Percentiles rank a stretch among this genome's conserved stretches.
These are phyloP conservation scores for Calcarisporium arbuscula DNA, from an alignment of 2,329 filamentous ascomycete genomes.

Conservation along the genomic window DNA sequence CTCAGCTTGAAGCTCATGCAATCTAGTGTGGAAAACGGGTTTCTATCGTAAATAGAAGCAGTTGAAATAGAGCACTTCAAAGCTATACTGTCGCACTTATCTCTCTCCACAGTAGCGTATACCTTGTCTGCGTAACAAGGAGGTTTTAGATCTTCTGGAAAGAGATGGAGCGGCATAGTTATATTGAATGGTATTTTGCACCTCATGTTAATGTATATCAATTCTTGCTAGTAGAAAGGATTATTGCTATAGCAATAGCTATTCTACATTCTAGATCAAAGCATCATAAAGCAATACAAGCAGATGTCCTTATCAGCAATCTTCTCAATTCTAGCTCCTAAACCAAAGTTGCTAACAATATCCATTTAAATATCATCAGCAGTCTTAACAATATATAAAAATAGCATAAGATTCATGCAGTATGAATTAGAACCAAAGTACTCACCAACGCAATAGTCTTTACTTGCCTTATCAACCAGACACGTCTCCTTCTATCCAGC, in stretches of 20 bases:
- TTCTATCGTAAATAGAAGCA: neutral
- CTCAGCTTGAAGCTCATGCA: neutral
- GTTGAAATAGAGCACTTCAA: neutral
- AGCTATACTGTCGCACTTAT: slow-evolving; percentile 1
- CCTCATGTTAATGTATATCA: neutral
- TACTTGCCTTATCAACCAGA: neutral
- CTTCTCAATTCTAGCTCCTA: neutral
- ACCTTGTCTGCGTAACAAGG: neutral
- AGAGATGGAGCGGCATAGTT: neutral
- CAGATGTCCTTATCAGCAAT: neutral
- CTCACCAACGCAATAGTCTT: neutral
- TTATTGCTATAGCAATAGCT: neutral
- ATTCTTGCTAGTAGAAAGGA: neutral
- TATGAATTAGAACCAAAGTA: neutral
- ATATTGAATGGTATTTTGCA: neutral
- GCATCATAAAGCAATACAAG: neutral
- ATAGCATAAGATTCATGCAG: neutral
- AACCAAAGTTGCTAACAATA: neutral
- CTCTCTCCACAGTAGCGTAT: neutral
- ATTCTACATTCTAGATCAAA: neutral
- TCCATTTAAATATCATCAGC: neutral
- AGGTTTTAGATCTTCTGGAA: neutral
- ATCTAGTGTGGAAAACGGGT: neutral
- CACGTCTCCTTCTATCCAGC: neutral
- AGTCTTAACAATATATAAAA: neutral